Evolutionary conservation across 495 filamentous ascomycete genomes (phyloP).

Genomic region (Xylona heveae): DNA sequence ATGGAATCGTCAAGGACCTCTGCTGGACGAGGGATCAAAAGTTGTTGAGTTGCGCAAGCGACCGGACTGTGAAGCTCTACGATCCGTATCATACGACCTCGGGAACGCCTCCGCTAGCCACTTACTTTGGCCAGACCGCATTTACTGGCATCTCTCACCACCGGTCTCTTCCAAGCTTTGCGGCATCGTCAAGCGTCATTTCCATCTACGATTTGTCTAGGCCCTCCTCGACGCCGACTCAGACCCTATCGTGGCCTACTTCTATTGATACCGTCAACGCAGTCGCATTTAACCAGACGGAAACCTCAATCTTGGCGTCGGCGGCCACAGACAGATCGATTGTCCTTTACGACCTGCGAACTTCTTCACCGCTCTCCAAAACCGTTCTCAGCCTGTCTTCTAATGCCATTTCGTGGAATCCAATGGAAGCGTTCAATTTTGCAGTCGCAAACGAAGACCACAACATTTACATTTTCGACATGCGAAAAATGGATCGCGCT

Average conservation of each 20-base stretch:
- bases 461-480: slow-evolving; percentile 69
- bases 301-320: slow-evolving; percentile 76
- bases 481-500: slow-evolving; percentile 63
- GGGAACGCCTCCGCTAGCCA: slow-evolving; percentile 43
- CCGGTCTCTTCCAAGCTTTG: slow-evolving; percentile 47
- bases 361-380: slow-evolving; percentile 60
- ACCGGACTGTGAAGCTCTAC: slow-evolving; percentile 73
- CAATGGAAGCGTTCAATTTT: slow-evolving; percentile 88
- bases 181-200: slow-evolving; percentile 57
- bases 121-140: slow-evolving; percentile 59
- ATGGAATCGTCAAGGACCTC: slow-evolving; percentile 79
- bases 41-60: slow-evolving; percentile 73
- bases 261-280: slow-evolving; percentile 79
- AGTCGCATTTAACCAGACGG: slow-evolving; percentile 78
- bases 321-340: slow-evolving; percentile 67
- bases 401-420: slow-evolving; percentile 84
- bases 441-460: slow-evolving; percentile 64
- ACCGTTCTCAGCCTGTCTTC: slow-evolving; percentile 58
- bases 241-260: slow-evolving; percentile 72
- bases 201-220: slow-evolving; percentile 73
- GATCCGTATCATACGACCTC: slow-evolving; percentile 60
- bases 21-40: slow-evolving; percentile 71
- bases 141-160: slow-evolving; percentile 80
- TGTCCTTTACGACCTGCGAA: slow-evolving; percentile 78
- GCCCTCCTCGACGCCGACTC: slow-evolving; percentile 45